These are phyloP conservation scores for Tuber aestivum DNA, from an alignment of 495 filamentous ascomycete genomes.

Conservation along the genomic window DNA sequence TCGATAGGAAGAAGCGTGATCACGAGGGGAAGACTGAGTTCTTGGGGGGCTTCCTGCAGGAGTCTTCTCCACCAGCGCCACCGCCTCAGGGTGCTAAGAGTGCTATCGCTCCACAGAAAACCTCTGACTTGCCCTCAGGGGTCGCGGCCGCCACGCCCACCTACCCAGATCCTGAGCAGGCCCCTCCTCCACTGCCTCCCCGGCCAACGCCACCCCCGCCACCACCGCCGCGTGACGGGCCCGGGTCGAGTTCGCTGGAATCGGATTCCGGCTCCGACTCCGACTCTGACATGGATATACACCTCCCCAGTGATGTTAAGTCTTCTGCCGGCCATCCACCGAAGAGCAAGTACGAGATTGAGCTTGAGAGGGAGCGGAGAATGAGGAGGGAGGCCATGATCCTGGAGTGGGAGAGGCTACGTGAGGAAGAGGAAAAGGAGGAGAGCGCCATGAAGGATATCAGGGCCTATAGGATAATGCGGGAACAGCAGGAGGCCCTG, in stretches of 20 bases:
- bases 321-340: conserved; percentile 14
- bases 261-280: not conserved
- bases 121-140: not conserved
- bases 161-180: not conserved
- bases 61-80: not conserved
- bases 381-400: conserved; percentile 7
- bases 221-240: not conserved
- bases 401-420: conserved; percentile 6
- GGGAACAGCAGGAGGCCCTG: not conserved
- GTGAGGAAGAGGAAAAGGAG: conserved; percentile 3
- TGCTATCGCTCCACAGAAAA: not conserved
- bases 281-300: conserved; percentile 24
- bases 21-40: not conserved
- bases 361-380: conserved; percentile 6
- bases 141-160: not conserved
- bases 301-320: conserved; percentile 22
- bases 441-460: not conserved
- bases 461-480: not conserved
- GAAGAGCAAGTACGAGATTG: conserved; percentile 5
- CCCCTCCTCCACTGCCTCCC: not conserved
- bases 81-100: not conserved
- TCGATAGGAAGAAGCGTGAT: not conserved
- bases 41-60: not conserved
- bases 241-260: not conserved
- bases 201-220: not conserved